These are phyloP conservation scores for Boletus rufocinnamomeus DNA, from an alignment of 768 basidiomycete species.

Conservation along the genomic window DNA sequence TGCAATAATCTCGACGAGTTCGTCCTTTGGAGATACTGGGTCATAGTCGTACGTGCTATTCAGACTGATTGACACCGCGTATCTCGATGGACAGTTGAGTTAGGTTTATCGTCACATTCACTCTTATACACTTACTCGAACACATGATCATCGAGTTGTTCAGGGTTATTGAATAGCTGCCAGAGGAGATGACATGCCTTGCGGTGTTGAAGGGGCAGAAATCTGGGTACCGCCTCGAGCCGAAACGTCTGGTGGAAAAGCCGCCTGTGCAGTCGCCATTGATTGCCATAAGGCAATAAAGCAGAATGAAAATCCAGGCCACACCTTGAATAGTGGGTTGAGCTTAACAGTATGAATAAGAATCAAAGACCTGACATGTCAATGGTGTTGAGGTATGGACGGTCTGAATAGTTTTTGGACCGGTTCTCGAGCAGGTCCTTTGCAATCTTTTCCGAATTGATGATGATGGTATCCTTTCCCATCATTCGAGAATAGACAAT, in stretches of 20 bases:
- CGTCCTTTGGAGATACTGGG: not conserved
- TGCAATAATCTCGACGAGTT: not conserved
- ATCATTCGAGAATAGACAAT: not conserved
- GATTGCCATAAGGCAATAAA: not conserved
- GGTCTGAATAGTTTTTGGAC: slow-evolving; percentile 10
- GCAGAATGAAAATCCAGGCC: not conserved
- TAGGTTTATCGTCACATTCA: not conserved
- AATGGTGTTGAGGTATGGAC: not conserved
- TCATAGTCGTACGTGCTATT: slow-evolving; percentile 9
- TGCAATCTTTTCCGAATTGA: too few relatives aligned
- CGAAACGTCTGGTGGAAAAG: slow-evolving; percentile 16
- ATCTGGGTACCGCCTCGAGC: not conserved
- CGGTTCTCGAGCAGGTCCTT: slow-evolving; percentile 1
- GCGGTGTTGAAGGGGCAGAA: not conserved
- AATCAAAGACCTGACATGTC: not conserved
- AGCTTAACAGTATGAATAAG: not conserved
- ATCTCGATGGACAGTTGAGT: not conserved
- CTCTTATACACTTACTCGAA: not conserved
- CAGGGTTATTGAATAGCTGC: not conserved
- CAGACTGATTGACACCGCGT: slow-evolving; percentile 1
- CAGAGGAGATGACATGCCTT: slow-evolving; percentile 4
- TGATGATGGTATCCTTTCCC: slow-evolving; percentile 1
- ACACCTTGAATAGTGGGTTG: not conserved
- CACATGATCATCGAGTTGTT: not conserved
- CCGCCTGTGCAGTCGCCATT: slow-evolving; percentile 16